Conservation (phyloP, 1,284 basidiomycete species). For the Cutaneotrichosporon arboriforme region DNA sequence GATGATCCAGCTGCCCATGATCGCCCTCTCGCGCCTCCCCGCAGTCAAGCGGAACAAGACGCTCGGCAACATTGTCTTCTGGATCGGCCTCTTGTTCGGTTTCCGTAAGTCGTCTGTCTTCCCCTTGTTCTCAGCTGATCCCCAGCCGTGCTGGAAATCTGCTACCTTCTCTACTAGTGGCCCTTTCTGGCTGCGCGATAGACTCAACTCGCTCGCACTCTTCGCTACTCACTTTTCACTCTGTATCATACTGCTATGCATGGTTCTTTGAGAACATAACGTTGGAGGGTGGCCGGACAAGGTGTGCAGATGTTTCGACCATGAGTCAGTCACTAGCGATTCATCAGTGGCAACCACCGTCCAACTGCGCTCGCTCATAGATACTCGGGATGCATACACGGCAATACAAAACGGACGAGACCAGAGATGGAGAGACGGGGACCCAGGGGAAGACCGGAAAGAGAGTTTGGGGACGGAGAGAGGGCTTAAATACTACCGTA, state of each 20-base stretch:
- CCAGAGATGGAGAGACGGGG: no score
- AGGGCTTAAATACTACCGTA: no score
- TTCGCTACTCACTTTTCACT: neutral
- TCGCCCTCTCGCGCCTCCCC: constrained; percentile 70
- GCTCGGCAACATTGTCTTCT: constrained; percentile 73
- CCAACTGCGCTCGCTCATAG: no score
- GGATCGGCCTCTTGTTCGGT: constrained; percentile 74
- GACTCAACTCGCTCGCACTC: neutral
- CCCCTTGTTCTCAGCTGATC: neutral
- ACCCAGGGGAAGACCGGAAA: no score
- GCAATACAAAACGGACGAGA: no score
- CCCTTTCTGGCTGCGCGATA: neutral
- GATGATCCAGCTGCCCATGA: constrained; percentile 89
- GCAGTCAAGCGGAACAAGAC: constrained; percentile 71
- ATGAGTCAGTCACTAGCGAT: no score
- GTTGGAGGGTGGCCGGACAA: no score
- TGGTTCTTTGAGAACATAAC: no score
- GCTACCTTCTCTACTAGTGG: constrained; percentile 11
- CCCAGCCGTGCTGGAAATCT: constrained; percentile 16
- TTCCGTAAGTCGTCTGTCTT: constrained; percentile 54
- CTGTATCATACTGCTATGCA: neutral
- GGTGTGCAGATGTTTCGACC: no score
- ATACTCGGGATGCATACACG: no score
- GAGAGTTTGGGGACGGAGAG: no score
- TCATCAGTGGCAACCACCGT: no score